Percentiles rank a stretch among this genome's conserved stretches.
Conservation (phyloP, 1,139 yeast species). For the Yamadazyma dushanensis region DNA sequence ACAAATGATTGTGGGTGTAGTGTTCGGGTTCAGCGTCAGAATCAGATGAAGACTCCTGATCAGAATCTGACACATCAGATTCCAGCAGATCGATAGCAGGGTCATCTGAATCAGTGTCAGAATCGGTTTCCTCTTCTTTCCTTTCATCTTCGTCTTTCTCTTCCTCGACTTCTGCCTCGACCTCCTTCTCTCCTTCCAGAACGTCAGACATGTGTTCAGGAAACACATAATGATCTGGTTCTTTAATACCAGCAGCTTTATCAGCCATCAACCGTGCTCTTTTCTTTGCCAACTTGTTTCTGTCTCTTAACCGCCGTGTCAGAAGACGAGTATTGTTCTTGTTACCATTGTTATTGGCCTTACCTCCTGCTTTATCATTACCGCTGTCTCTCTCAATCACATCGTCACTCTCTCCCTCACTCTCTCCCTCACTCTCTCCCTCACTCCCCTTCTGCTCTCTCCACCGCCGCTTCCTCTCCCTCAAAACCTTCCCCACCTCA, state of each 20-base stretch:
- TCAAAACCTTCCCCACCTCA: neutral
- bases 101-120: constrained; percentile 11
- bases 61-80: constrained; percentile 5
- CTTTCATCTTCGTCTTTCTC: constrained; percentile 1
- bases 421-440: neutral
- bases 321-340: no score
- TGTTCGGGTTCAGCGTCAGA: neutral
- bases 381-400: neutral
- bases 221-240: no score
- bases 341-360: no score
- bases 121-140: constrained; percentile 4
- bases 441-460: neutral
- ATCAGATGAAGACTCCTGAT: constrained; percentile 4
- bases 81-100: constrained; percentile 12
- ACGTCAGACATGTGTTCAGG: no score
- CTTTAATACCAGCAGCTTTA: no score
- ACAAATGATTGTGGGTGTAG: neutral
- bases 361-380: constrained; percentile 1
- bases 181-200: constrained; percentile 1
- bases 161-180: neutral
- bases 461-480: neutral
- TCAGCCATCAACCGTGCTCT: no score
- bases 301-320: no score
- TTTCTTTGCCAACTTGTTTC: no score
- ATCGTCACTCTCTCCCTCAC: neutral